A percentile compares a stretch with the other conserved stretches of the same genome.
phyloP scores from a whole-genome alignment of 805 yeast species.

The Yamadazyma sp. region DNA sequence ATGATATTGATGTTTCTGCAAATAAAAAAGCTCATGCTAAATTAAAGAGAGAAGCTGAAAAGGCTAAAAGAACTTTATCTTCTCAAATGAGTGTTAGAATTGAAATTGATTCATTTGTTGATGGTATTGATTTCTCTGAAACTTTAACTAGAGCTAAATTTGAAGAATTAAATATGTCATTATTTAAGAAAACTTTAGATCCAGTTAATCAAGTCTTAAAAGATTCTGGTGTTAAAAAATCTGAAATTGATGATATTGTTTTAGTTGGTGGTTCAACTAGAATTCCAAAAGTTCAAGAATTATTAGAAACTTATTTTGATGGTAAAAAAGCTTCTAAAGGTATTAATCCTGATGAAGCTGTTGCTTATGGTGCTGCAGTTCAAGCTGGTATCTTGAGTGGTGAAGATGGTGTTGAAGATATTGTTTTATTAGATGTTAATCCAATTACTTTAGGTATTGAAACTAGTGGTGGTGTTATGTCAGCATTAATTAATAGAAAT shows the following conservation, averaged over 20 bases:
- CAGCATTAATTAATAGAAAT: conserved; percentile 99
- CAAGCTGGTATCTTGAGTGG: conserved; percentile 99
- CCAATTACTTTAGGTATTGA: conserved; percentile 99
- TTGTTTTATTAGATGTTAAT: conserved; percentile 93
- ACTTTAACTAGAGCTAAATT: conserved; percentile 46
- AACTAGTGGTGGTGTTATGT: conserved; percentile 99
- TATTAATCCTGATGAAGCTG: conserved; percentile 50
- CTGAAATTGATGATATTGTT: conserved; percentile 45
- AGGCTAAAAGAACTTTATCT: conserved; percentile 48
- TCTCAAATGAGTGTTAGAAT: conserved; percentile 51
- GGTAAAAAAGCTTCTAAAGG: conserved; percentile 49
- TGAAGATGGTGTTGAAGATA: conserved; percentile 93
- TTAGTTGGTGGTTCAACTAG: conserved; percentile 51
- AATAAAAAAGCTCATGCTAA: conserved; percentile 43
- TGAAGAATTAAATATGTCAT: conserved; percentile 45
- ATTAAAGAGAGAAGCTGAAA: conserved; percentile 48
- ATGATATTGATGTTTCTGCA: conserved; percentile 38
- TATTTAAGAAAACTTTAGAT: conserved; percentile 44
- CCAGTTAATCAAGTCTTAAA: conserved; percentile 47
- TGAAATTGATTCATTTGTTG: conserved; percentile 48
- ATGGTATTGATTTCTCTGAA: conserved; percentile 47
- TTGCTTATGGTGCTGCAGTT: conserved; percentile 80
- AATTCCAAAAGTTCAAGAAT: conserved; percentile 49
- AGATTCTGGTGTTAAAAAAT: conserved; percentile 44
- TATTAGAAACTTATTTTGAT: conserved; percentile 52